These are phyloP conservation scores for Rhizophora apiculata DNA, from an alignment of 345 rosid genomes.

Conservation along the genomic window DNA sequence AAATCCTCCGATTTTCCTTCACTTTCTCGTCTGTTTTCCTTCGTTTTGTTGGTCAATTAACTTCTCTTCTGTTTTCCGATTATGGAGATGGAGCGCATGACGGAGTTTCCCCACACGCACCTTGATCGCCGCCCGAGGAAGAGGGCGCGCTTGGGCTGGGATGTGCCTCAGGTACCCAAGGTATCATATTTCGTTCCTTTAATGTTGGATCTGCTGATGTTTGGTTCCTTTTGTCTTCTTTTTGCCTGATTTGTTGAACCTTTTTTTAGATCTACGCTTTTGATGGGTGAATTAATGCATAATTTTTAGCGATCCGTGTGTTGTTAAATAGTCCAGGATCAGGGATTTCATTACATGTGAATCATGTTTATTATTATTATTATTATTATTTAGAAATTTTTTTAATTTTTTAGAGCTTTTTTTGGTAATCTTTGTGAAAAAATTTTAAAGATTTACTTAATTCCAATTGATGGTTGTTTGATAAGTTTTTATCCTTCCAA, in stretches of 20 bases:
- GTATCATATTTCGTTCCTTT: conserved; percentile 30
- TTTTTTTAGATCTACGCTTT: not conserved
- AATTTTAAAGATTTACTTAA: too few species aligned
- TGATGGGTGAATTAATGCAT: too few species aligned
- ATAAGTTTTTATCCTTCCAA: too few species aligned
- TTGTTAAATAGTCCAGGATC: too few species aligned
- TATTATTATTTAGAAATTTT: too few species aligned
- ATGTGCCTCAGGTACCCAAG: conserved; percentile 62
- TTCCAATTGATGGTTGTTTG: too few species aligned
- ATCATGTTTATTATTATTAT: too few species aligned
- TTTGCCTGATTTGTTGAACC: not conserved
- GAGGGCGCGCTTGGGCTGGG: conserved; percentile 93
- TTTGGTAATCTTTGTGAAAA: too few species aligned
- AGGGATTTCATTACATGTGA: too few species aligned
- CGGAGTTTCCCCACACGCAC: conserved; percentile 60
- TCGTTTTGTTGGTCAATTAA: not conserved
- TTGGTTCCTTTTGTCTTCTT: not conserved
- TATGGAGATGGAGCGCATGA: conserved; percentile 91
- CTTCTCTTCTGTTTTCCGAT: not conserved
- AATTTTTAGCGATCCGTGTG: too few species aligned
- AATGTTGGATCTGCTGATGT: conserved; percentile 1
- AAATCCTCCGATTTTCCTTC: not conserved
- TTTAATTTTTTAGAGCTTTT: too few species aligned
- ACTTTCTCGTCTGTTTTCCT: not conserved
- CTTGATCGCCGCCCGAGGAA: conserved; percentile 84